These are phyloP conservation scores for Lepraria neglecta DNA, from an alignment of 495 filamentous ascomycete genomes.

Conservation along the genomic window DNA sequence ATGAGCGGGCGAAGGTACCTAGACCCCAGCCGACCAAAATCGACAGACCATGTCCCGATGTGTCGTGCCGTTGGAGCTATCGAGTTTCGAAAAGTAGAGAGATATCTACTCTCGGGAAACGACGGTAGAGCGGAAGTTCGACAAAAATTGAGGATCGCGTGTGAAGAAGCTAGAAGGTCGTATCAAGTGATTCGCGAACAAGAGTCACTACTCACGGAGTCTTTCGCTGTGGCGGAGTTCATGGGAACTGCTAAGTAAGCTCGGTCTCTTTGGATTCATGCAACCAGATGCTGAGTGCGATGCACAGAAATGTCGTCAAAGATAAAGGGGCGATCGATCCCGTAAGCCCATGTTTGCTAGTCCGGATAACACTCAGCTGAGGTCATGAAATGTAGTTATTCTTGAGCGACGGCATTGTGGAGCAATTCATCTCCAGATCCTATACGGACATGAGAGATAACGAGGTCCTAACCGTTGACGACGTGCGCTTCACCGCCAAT, in stretches of 20 bases:
- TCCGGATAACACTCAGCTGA: not conserved
- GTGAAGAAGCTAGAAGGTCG: conserved; percentile 14
- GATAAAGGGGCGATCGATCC: not conserved
- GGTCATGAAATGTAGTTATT: not conserved
- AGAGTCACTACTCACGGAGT: conserved; percentile 10
- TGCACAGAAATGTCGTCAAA: not conserved
- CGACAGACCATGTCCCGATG: conserved; percentile 1
- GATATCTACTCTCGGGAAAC: conserved; percentile 2
- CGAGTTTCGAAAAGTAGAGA: conserved; percentile 5
- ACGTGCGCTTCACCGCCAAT: conserved; percentile 10
- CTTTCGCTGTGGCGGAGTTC: not conserved
- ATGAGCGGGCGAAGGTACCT: conserved; percentile 15
- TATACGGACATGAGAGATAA: conserved; percentile 3
- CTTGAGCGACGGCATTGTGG: conserved; percentile 10
- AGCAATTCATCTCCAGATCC: not conserved
- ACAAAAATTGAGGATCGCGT: conserved; percentile 4
- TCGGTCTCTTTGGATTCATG: not conserved
- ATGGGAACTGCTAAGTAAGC: conserved; percentile 5
- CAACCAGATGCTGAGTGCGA: not conserved
- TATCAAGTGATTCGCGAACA: conserved; percentile 14
- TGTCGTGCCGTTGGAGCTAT: conserved; percentile 7
- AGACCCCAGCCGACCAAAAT: not conserved
- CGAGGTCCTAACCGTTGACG: conserved; percentile 7
- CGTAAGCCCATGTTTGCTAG: not conserved
- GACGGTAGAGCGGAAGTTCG: conserved; percentile 1